These are phyloP conservation scores for Penicillium lividum DNA, from an alignment of 495 filamentous ascomycete genomes.

Conservation along the genomic window DNA sequence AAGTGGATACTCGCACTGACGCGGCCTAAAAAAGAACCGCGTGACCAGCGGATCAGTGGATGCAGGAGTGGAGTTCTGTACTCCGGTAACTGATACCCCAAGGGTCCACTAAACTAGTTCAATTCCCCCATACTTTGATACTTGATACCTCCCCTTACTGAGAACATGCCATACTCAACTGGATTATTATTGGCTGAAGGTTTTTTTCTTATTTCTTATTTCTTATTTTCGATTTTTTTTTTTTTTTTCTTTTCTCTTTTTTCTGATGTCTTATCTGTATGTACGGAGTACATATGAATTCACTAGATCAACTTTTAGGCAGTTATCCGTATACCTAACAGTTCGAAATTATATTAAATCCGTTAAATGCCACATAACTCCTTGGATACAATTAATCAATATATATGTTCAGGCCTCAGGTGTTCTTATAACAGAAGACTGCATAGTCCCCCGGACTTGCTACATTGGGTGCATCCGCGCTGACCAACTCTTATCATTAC, in stretches of 20 bases:
- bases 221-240: neutral
- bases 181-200: neutral
- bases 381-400: neutral
- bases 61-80: neutral
- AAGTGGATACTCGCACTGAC: constrained; percentile 20
- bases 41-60: constrained; percentile 42
- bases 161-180: neutral
- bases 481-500: constrained; percentile 26
- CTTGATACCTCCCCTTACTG: neutral
- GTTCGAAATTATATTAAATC: neutral
- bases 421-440: neutral
- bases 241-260: too few species aligned
- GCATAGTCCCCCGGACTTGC: constrained; percentile 11
- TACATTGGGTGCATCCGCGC: constrained; percentile 16
- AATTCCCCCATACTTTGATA: neutral
- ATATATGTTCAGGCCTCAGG: neutral
- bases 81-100: constrained; percentile 5
- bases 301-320: too few species aligned
- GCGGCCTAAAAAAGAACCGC: constrained; percentile 22
- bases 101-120: neutral
- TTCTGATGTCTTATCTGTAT: neutral
- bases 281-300: too few species aligned
- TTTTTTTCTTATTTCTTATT: neutral
- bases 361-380: too few species aligned
- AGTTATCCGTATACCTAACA: neutral